Base-by-base conservation (phyloP, 176 grass and related monocot genomes). In the Paspalum vaginatum region DNA sequence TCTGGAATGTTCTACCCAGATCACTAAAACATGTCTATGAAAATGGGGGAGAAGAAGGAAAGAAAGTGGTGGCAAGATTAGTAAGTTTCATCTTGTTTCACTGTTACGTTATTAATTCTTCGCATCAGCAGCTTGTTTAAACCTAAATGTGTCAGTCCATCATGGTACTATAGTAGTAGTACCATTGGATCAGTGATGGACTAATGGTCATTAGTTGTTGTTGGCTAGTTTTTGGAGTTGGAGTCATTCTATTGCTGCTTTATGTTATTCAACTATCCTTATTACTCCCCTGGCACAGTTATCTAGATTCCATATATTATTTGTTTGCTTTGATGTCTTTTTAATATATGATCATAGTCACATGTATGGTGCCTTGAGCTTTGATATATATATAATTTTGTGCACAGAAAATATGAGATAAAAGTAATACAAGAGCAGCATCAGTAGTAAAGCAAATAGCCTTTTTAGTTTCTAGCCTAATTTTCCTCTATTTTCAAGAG, bases 1-100 rank as follows among this genome's bases (percentile, higher is more conserved):
- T 99, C 83, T 99, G 96, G 96, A 99, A 86, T 86, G 96, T 99
- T 77, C 90, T 99, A 21, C 96, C 96, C 64, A 73, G 72, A 62
- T 93, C 81, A 52, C 61, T 99, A 75, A 99, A 92, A 87, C 27
- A 89, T 81, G 79, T 99, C 9, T 89, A 91, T 79, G 87, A 90
- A 79, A 92, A 88, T n/a, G 88, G 88, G 8, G 90, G 85, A 68
- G 96, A 88, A 50, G 75, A 81, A 53, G 90, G 68, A 73, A 99
- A 93, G 82, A 99, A 99, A 89, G 90, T 91, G 44, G 93, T 99
- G 39, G 65, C 79, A 71, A 91, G 93, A 93, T 87, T 99, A 77
- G 96, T 99, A 91, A 89, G 92, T 85, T 76, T 24, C 43, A 47
- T 44, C 7, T 52, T 82, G 7, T 85, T 86, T 71, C 61, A 52